Percentiles rank a stretch among this genome's conserved stretches.
Evolutionary conservation across 805 yeast species (phyloP).

Genomic region (Wickerhamomyces strasburgensis): DNA sequence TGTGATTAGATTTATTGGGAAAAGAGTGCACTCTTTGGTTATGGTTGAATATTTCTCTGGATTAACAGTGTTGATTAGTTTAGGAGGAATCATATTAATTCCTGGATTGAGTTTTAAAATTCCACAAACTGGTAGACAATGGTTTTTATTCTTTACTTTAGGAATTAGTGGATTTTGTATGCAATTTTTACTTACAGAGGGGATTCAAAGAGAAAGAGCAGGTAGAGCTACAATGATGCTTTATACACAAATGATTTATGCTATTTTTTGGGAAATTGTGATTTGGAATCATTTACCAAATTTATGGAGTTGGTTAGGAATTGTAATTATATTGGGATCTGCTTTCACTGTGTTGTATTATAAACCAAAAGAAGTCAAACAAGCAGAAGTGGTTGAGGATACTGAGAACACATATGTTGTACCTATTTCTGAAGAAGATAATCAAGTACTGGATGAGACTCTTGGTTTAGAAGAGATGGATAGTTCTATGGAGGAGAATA

Average conservation of each 20-base stretch:
- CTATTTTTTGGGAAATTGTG: conserved; percentile 66
- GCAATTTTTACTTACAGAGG: conserved; percentile 77
- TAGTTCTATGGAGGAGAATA: too few species aligned
- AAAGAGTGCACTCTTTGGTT: conserved; percentile 71
- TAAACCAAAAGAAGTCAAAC: conserved; percentile 33
- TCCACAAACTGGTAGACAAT: conserved; percentile 60
- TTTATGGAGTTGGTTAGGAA: conserved; percentile 63
- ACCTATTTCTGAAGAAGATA: background rate
- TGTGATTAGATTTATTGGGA: conserved; percentile 69
- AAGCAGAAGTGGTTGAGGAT: conserved; percentile 4
- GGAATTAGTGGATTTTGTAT: conserved; percentile 79
- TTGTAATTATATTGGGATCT: conserved; percentile 57
- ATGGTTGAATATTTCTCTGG: conserved; percentile 76
- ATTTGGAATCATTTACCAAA: conserved; percentile 75
- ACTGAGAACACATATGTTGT: conserved; percentile 2
- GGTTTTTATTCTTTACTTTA: conserved; percentile 55
- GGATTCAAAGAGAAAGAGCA: conserved; percentile 77
- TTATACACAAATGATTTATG: conserved; percentile 75
- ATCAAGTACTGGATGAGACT: conserved; percentile 41
- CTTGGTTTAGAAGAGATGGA: too few species aligned
- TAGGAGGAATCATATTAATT: conserved; percentile 43
- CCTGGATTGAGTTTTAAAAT: conserved; percentile 57
- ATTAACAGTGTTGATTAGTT: conserved; percentile 50
- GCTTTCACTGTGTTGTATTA: conserved; percentile 56
- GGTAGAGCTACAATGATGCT: conserved; percentile 70